Percentiles rank a stretch among this genome's conserved stretches.
phyloP scores from a whole-genome alignment of 805 yeast species.

The Starmera caribaea region DNA sequence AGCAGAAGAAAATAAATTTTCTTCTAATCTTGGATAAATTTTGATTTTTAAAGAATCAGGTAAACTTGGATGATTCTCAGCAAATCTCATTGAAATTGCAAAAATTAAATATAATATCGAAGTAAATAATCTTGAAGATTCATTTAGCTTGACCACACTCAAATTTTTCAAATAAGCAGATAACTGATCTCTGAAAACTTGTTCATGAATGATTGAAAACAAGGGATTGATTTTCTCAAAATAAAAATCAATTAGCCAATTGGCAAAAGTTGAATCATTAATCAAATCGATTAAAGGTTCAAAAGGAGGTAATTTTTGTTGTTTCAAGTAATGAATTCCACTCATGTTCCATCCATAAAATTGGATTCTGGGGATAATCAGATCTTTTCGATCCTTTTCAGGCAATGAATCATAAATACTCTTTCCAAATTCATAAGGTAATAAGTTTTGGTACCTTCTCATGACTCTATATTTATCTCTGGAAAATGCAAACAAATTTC shows the following conservation, averaged over 20 bases:
- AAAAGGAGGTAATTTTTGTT: slow-evolving; percentile 22
- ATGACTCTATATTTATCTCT: slow-evolving; percentile 36
- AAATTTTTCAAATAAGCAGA: slow-evolving; percentile 17
- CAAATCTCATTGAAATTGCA: slow-evolving; percentile 41
- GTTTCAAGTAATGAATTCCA: slow-evolving; percentile 42
- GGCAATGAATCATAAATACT: slow-evolving; percentile 24
- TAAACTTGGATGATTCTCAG: slow-evolving; percentile 24
- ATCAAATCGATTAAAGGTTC: slow-evolving; percentile 9
- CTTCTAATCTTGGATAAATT: slow-evolving; percentile 25
- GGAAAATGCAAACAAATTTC: slow-evolving; percentile 21
- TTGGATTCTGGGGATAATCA: slow-evolving; percentile 45
- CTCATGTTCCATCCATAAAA: slow-evolving; percentile 58
- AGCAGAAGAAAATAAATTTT: slow-evolving; percentile 30
- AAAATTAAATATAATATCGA: slow-evolving; percentile 41
- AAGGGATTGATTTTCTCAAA: slow-evolving; percentile 43
- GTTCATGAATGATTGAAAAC: slow-evolving; percentile 42
- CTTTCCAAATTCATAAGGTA: slow-evolving; percentile 30
- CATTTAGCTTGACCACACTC: slow-evolving; percentile 19
- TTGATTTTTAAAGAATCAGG: slow-evolving; percentile 10
- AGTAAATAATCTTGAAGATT: slow-evolving; percentile 32
- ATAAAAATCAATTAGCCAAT: slow-evolving; percentile 28
- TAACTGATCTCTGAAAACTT: slow-evolving; percentile 42
- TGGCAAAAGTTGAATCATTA: slow-evolving; percentile 19
- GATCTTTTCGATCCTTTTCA: slow-evolving; percentile 19
- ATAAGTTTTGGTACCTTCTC: slow-evolving; percentile 34